A percentile compares a stretch with the other conserved stretches of the same genome.
These are phyloP conservation scores for Cladobotryum mycophilum DNA, from an alignment of 2,329 filamentous ascomycete species.

Conservation along the genomic window DNA sequence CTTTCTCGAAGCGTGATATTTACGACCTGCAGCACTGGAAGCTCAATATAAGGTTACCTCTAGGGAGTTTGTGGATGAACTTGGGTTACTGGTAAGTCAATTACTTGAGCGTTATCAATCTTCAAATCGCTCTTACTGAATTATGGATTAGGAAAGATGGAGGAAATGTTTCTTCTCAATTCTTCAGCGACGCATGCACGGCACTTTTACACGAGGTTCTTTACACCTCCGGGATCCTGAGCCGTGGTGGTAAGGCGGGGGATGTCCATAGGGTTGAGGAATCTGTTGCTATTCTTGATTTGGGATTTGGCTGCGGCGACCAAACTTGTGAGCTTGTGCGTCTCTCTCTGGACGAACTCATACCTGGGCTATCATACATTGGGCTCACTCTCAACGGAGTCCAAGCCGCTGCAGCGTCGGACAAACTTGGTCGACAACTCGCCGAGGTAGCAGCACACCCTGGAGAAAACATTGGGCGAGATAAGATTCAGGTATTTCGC, in stretches of 20 bases:
- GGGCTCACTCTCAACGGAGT: slow-evolving; percentile 45
- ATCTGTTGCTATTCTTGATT: slow-evolving; percentile 39
- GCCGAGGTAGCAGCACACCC: not conserved
- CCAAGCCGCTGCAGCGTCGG: slow-evolving; percentile 37
- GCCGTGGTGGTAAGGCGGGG: not conserved
- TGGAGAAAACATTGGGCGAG: slow-evolving; percentile 2
- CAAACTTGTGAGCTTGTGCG: slow-evolving; percentile 40
- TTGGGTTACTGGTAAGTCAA: slow-evolving; percentile 51
- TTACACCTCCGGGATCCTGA: slow-evolving; percentile 33
- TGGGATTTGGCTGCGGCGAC: slow-evolving; percentile 55
- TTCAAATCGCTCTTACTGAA: not conserved
- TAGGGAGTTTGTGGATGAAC: slow-evolving; percentile 56
- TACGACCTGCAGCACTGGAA: slow-evolving; percentile 52
- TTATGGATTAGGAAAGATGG: slow-evolving; percentile 21
- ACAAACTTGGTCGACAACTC: slow-evolving; percentile 17
- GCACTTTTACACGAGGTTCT: slow-evolving; percentile 44
- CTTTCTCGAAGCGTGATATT: slow-evolving; percentile 23
- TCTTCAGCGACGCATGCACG: slow-evolving; percentile 42
- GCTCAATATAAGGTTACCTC: slow-evolving; percentile 43
- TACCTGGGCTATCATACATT: slow-evolving; percentile 37
- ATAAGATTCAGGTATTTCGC: slow-evolving; percentile 35
- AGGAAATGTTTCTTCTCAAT: slow-evolving; percentile 24
- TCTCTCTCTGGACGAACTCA: slow-evolving; percentile 16
- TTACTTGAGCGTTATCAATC: not conserved
- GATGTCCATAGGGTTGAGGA: not conserved